These are phyloP conservation scores for Termitomyces sp. DNA, from an alignment of 1,284 basidiomycete genomes.

Conservation along the genomic window DNA sequence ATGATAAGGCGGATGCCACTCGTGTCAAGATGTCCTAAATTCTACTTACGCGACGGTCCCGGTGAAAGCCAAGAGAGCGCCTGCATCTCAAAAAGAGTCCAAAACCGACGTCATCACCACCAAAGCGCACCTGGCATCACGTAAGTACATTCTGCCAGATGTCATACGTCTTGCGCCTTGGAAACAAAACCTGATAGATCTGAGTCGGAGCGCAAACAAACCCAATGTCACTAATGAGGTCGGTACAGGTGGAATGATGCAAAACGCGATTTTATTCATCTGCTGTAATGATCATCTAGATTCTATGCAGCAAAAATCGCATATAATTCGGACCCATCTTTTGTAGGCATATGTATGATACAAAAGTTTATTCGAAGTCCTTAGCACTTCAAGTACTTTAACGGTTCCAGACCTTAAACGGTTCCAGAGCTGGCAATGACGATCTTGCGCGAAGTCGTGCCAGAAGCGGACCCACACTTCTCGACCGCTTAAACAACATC, in stretches of 20 bases:
- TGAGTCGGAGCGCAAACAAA: conserved; percentile 23
- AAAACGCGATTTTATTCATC: too few relatives aligned
- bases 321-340: neutral
- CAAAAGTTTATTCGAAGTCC: conserved; percentile 10
- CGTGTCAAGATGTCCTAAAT: conserved; percentile 42
- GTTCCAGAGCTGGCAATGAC: conserved; percentile 50
- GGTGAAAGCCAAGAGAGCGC: conserved; percentile 52
- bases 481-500: conserved; percentile 65
- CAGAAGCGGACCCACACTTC: conserved; percentile 44
- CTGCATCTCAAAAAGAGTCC: conserved; percentile 63
- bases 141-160: conserved; percentile 55
- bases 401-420: conserved; percentile 48
- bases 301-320: neutral
- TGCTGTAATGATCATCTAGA: neutral
- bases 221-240: conserved; percentile 72
- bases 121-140: conserved; percentile 37
- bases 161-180: neutral
- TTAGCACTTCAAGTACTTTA: conserved; percentile 23
- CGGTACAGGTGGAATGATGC: conserved; percentile 33
- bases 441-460: conserved; percentile 42
- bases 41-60: conserved; percentile 64
- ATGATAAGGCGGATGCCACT: neutral
- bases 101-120: conserved; percentile 55
- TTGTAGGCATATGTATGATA: neutral
- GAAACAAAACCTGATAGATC: neutral